Conservation (phyloP, 2,329 filamentous ascomycete genomes). For the Fusarium circinatum region DNA sequence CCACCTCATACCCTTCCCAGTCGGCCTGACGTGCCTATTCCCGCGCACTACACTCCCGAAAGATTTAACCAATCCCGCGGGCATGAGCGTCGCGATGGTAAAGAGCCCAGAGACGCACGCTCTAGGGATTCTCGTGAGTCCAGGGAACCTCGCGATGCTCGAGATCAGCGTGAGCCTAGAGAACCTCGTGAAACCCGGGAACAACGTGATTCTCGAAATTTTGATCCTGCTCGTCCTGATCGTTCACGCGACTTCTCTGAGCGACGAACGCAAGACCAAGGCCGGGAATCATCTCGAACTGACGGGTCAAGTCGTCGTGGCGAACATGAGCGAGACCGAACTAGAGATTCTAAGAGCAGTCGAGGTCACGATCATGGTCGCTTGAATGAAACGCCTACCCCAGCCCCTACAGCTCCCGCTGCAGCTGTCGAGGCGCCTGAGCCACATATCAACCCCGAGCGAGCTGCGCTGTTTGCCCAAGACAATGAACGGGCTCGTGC, state of each 20-base stretch:
- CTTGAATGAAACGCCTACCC: slow-evolving; percentile 43
- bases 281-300: slow-evolving; percentile 38
- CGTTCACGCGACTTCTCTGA: slow-evolving; percentile 58
- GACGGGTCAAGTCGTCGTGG: slow-evolving; percentile 52
- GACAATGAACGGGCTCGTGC: slow-evolving; percentile 46
- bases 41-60: slow-evolving; percentile 58
- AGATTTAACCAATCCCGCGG: slow-evolving; percentile 55
- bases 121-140: slow-evolving; percentile 48
- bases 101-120: slow-evolving; percentile 50
- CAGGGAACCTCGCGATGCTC: slow-evolving; percentile 41
- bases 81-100: slow-evolving; percentile 53
- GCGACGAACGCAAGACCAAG: slow-evolving; percentile 54
- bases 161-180: slow-evolving; percentile 50
- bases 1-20: slow-evolving; percentile 60
- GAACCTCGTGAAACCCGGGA: slow-evolving; percentile 53
- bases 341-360: slow-evolving; percentile 44
- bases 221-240: slow-evolving; percentile 54
- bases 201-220: slow-evolving; percentile 49
- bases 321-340: slow-evolving; percentile 56
- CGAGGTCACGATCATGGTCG: slow-evolving; percentile 45
- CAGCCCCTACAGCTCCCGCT: slow-evolving; percentile 42
- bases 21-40: slow-evolving; percentile 67
- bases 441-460: slow-evolving; percentile 65
- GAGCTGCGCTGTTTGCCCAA: slow-evolving; percentile 60
- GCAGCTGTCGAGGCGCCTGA: slow-evolving; percentile 49